Conservation (phyloP, 768 basidiomycete species). For the Mycena sanguinolenta region DNA sequence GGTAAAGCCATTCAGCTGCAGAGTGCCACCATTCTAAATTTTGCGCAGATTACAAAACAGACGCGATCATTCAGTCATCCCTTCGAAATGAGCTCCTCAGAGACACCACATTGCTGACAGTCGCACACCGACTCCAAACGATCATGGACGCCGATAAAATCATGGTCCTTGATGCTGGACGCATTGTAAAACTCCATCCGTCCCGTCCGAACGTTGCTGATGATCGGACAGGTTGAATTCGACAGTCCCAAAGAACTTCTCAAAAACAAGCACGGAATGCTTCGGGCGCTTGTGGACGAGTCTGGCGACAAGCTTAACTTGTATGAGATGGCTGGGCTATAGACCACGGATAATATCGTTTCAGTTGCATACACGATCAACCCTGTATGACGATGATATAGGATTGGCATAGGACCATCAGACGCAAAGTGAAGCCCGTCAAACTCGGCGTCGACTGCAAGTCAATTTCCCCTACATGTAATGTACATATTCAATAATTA, state of each 20-base stretch:
- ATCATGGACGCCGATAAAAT: slow-evolving; percentile 47
- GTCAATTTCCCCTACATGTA: background rate
- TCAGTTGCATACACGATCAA: too few relatives aligned
- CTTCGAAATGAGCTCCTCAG: slow-evolving; percentile 40
- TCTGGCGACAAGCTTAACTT: background rate
- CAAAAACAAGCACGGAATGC: background rate
- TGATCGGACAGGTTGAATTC: slow-evolving; percentile 57
- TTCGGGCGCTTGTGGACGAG: background rate
- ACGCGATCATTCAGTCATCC: slow-evolving; percentile 57
- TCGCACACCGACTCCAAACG: slow-evolving; percentile 30
- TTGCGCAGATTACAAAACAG: slow-evolving; percentile 43
- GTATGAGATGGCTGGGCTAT: background rate
- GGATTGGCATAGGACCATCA: too few relatives aligned
- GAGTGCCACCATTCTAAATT: too few relatives aligned
- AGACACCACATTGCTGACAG: slow-evolving; percentile 30
- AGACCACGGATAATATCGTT: too few relatives aligned
- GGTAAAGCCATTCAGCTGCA: too few relatives aligned
- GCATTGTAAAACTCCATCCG: slow-evolving; percentile 41
- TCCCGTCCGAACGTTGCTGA: too few relatives aligned
- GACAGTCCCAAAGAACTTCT: background rate
- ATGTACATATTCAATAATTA: slow-evolving; percentile 21
- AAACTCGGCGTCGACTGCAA: background rate
- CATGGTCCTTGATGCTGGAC: slow-evolving; percentile 59
- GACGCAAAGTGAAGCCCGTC: too few relatives aligned
- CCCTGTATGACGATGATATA: too few relatives aligned